Conservation (phyloP, 2,329 filamentous ascomycete genomes). For the Pseudogymnoascus sp. region DNA sequence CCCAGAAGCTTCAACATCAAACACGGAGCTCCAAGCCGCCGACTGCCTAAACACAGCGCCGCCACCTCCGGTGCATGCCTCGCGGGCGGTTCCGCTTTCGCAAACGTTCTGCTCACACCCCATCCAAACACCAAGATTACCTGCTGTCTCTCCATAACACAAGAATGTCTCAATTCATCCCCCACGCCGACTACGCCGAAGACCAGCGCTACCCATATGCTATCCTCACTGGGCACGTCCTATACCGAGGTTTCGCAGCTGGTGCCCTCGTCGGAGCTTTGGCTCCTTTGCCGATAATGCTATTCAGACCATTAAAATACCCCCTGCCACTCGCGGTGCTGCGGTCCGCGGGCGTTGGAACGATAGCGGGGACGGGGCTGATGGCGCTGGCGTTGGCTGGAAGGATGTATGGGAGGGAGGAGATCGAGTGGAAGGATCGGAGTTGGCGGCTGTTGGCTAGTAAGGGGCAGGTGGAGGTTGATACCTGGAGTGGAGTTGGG, state of each 20-base stretch:
- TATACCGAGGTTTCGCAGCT: constrained; percentile 45
- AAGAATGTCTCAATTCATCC: constrained; percentile 43
- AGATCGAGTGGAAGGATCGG: constrained; percentile 57
- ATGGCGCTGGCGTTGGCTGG: constrained; percentile 35
- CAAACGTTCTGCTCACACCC: not conserved
- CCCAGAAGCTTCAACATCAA: not conserved
- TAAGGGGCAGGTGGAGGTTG: constrained; percentile 45
- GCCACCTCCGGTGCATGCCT: not conserved
- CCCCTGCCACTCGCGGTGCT: constrained; percentile 33
- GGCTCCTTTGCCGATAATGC: not conserved
- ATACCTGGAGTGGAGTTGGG: constrained; percentile 45
- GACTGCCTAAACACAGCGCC: not conserved
- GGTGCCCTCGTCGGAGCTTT: constrained; percentile 41
- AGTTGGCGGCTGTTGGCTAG: constrained; percentile 54
- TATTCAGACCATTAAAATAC: not conserved
- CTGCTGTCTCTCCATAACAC: not conserved
- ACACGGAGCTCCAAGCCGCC: not conserved
- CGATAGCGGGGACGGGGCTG: constrained; percentile 36
- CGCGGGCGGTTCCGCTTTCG: not conserved
- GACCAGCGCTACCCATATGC: constrained; percentile 48
- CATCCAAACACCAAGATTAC: not conserved
- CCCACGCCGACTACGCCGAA: constrained; percentile 50
- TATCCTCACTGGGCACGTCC: constrained; percentile 52
- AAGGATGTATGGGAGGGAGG: constrained; percentile 46
- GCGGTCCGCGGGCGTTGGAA: constrained; percentile 37